Evolutionary conservation across 139 green algal genomes (phyloP), one percentile per base, ranked within the genome.

Genomic region (Micromonas pusilla): DNA sequence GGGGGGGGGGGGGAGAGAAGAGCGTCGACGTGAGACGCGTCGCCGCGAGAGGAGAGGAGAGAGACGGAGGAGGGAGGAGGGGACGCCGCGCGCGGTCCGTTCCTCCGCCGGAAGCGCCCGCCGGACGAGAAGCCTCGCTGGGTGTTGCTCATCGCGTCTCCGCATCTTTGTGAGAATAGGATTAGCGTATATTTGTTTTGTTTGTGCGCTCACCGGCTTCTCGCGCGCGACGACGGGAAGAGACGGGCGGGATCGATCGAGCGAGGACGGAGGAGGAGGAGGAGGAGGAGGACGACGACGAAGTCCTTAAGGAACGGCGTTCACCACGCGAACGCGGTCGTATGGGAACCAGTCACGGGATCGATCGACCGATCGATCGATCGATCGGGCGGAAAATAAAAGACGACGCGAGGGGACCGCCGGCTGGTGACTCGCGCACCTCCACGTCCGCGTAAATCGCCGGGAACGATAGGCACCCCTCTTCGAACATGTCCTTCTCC

Each of bases 361-460:
- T n/a, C n/a, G n/a, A n/a, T n/a, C n/a, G n/a, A n/a, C n/a, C n/a
- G n/a, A n/a, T n/a, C n/a, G n/a, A n/a, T n/a, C n/a, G n/a, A n/a
- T n/a, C n/a, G n/a, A n/a, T n/a, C n/a, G n/a, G n/a, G n/a, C n/a
- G n/a, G n/a, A n/a, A n/a, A n/a, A n/a, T n/a, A n/a, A n/a, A n/a
- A n/a, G n/a, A n/a, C n/a, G n/a, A n/a, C n/a, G n/a, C n/a, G n/a
- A n/a, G n/a, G n/a, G n/a, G n/a, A n/a, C n/a, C n/a, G n/a, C n/a
- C n/a, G n/a, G n/a, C n/a, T n/a, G n/a, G n/a, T n/a, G n/a, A n/a
- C n/a, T n/a, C n/a, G n/a, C n/a, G 25, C 77, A 91, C 89, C 84
- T 89, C 82, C 4, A 97, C 89, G 34, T 78, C 64, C 19, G 70
- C 81, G 3, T 85, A 65, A 31, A 85, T 82, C 34, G 71, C 45